Conservation (phyloP, 2,329 filamentous ascomycete species). For the Penicillium crustosum region DNA sequence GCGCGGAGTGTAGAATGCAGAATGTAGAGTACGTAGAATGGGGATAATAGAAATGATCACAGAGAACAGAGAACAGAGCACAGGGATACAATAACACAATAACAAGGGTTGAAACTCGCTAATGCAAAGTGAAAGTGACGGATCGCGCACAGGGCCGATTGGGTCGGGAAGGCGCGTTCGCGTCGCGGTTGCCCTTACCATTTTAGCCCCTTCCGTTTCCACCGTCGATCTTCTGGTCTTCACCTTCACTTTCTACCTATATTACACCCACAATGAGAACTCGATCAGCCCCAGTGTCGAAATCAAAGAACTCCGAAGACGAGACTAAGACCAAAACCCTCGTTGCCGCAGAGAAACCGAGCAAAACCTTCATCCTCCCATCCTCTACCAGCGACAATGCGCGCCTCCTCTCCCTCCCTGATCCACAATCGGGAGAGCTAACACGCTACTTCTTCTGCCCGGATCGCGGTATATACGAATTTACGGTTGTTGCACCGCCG, state of each 20-base stretch:
- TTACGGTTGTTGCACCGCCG: slow-evolving; percentile 57
- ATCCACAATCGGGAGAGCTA: slow-evolving; percentile 51
- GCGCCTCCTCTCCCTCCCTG: slow-evolving; percentile 56
- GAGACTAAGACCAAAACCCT: slow-evolving; percentile 23
- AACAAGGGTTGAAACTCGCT: slow-evolving; percentile 9
- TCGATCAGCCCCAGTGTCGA: slow-evolving; percentile 23
- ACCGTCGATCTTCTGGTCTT: slow-evolving; percentile 2
- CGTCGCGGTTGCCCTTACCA: slow-evolving; percentile 29
- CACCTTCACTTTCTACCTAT: slow-evolving; percentile 1
- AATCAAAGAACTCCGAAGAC: slow-evolving; percentile 16
- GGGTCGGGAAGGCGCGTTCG: slow-evolving; percentile 23
- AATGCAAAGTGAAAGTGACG: slow-evolving; percentile 19
- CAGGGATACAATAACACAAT: slow-evolving; percentile 8
- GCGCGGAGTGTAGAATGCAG: neutral
- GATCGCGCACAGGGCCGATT: slow-evolving; percentile 27
- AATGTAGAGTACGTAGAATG: neutral
- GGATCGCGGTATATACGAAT: slow-evolving; percentile 59
- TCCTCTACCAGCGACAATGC: slow-evolving; percentile 52
- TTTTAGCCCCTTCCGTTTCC: slow-evolving; percentile 12
- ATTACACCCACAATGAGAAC: slow-evolving; percentile 28
- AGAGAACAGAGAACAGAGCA: neutral
- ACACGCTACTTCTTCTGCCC: slow-evolving; percentile 62
- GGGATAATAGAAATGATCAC: neutral
- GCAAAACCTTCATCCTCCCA: slow-evolving; percentile 59
- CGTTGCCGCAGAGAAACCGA: slow-evolving; percentile 30